phyloP scores from a whole-genome alignment of 202 grass and related monocot species.

The Eragrostis tef region DNA sequence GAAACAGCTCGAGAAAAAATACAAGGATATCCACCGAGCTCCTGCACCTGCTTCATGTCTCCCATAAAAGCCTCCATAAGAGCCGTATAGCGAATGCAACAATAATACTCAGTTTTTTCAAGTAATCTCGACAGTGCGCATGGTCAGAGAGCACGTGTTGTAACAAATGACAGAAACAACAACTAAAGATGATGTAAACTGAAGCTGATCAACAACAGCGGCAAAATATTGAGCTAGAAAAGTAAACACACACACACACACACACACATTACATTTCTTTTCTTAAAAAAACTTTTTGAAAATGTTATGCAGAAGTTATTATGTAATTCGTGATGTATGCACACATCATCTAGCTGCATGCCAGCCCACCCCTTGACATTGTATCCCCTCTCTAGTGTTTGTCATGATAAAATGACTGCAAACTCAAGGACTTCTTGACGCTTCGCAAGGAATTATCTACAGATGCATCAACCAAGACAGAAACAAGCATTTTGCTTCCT shows the following conservation, averaged over 20 bases:
- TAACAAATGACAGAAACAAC: not conserved
- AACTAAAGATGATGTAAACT: not conserved
- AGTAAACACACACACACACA: not conserved
- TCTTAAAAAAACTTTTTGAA: not conserved
- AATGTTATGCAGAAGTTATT: not conserved
- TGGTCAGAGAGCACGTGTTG: not conserved
- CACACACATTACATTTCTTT: not conserved
- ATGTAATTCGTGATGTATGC: not conserved
- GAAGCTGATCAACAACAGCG: not conserved
- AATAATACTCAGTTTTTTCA: not conserved
- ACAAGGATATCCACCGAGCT: constrained; percentile 78
- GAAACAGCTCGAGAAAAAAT: not conserved
- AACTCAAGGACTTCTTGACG: not conserved
- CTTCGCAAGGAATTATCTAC: not conserved
- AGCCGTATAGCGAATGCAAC: constrained; percentile 34
- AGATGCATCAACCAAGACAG: not conserved
- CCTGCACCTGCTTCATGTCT: constrained; percentile 64
- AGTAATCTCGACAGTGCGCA: not conserved
- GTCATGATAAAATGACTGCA: not conserved
- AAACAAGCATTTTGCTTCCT: not conserved
- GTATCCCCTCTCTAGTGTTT: not conserved
- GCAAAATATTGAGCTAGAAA: constrained; percentile 29
- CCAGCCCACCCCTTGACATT: not conserved
- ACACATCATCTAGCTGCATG: constrained; percentile 11
- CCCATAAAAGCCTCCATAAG: constrained; percentile 71